A percentile compares a stretch with the other conserved stretches of the same genome.
Conservation (phyloP, 208 protist species). For the Vickermania spadyakhi region DNA sequence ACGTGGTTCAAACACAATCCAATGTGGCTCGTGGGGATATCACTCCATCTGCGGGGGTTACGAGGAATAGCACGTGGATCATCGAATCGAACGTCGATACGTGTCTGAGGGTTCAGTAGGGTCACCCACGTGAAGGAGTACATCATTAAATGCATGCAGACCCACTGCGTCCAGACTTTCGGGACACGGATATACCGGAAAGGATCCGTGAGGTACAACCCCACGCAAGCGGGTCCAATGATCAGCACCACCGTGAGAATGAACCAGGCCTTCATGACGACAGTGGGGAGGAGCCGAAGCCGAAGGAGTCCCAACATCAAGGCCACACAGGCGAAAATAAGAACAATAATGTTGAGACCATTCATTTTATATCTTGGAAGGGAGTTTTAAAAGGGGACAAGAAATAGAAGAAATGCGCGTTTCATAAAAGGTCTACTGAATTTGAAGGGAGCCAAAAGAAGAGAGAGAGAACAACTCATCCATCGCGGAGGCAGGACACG, state of each 20-base stretch:
- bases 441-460: too few relatives aligned
- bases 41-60: constrained; percentile 4
- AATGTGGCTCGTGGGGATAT: constrained; percentile 7
- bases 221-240: constrained; percentile 16
- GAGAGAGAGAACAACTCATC: too few relatives aligned
- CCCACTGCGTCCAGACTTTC: constrained; percentile 9
- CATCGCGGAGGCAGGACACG: too few relatives aligned
- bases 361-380: too few relatives aligned
- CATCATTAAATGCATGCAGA: constrained; percentile 20
- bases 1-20: constrained; percentile 45
- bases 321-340: background rate
- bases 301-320: constrained; percentile 11
- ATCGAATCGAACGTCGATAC: constrained; percentile 20
- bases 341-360: background rate
- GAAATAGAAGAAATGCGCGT: too few relatives aligned
- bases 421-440: too few relatives aligned
- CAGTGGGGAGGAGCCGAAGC: constrained; percentile 13
- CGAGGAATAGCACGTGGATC: constrained; percentile 4
- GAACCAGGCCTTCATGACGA: constrained; percentile 36
- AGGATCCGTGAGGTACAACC: constrained; percentile 17
- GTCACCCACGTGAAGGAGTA: constrained; percentile 20
- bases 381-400: too few relatives aligned
- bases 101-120: constrained; percentile 32
- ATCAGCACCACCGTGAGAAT: constrained; percentile 13
- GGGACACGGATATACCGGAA: constrained; percentile 20